Conservation (phyloP, 192 early-diverging fungal species). For the Umbelopsis sp. region DNA sequence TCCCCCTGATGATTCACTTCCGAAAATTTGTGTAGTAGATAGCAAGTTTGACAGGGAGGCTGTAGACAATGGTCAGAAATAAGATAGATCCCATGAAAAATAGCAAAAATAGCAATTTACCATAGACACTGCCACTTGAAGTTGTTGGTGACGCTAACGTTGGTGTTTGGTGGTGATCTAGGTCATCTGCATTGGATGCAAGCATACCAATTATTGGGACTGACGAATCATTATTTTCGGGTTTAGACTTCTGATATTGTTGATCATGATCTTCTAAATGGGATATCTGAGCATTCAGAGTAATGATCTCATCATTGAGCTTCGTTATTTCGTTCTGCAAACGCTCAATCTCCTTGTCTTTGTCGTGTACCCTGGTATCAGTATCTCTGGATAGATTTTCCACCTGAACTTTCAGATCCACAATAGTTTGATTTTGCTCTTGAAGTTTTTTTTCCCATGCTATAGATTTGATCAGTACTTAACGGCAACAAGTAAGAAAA, state of each 20-base stretch:
- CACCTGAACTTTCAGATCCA: neutral
- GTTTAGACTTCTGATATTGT: neutral
- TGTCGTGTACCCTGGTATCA: conserved; percentile 41
- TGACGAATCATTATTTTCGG: neutral
- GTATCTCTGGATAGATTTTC: neutral
- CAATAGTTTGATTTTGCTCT: neutral
- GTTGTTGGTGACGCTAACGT: neutral
- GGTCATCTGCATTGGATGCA: neutral
- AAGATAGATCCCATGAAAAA: neutral
- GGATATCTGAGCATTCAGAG: conserved; percentile 14
- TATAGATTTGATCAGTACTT: neutral
- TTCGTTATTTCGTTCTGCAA: conserved; percentile 44
- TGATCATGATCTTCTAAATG: neutral
- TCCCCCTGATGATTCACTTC: conserved; percentile 14
- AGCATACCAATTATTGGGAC: neutral
- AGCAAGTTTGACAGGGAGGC: conserved; percentile 24
- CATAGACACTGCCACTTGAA: conserved; percentile 8
- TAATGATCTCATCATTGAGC: conserved; percentile 24
- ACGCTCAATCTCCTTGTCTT: conserved; percentile 51
- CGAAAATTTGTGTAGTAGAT: neutral
- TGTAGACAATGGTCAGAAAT: neutral
- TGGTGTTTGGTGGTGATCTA: neutral
- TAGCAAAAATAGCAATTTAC: neutral
- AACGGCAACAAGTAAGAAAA: too few species aligned
- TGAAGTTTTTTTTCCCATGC: neutral